phyloP scores from a whole-genome alignment of 2,329 filamentous ascomycete species.

The Laburnicola sp. region DNA sequence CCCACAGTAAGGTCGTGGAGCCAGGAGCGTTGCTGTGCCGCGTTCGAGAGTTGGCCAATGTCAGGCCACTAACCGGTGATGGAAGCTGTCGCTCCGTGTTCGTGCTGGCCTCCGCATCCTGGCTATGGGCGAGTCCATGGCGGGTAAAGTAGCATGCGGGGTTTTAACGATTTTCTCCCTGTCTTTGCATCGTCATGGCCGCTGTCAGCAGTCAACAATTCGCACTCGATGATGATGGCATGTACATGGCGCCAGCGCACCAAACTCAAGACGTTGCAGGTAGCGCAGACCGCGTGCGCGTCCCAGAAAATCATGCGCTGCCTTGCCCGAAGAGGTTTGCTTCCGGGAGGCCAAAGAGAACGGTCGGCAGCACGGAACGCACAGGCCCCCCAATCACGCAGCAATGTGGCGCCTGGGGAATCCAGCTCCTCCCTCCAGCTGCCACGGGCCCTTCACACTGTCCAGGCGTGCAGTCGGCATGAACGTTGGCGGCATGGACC shows the following conservation, averaged over 20 bases:
- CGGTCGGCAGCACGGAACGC: conserved; percentile 23
- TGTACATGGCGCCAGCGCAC: too few relatives aligned
- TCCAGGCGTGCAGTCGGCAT: too few relatives aligned
- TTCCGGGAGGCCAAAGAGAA: conserved; percentile 13
- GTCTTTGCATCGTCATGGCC: conserved; percentile 2
- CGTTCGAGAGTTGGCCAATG: background rate
- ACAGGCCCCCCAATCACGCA: conserved; percentile 19
- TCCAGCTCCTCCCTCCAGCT: conserved; percentile 7
- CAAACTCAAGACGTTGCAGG: too few relatives aligned
- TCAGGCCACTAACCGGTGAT: background rate
- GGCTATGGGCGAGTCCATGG: conserved; percentile 24
- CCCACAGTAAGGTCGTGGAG: background rate
- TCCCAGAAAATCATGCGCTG: conserved; percentile 25
- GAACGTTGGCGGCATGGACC: too few relatives aligned
- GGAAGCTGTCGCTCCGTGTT: conserved; percentile 5
- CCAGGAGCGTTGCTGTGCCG: background rate
- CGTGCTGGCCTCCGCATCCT: background rate
- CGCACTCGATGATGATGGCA: too few relatives aligned
- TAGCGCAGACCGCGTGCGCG: background rate
- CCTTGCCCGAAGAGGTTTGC: conserved; percentile 23
- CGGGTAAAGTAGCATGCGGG: conserved; percentile 24
- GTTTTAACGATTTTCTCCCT: conserved; percentile 8
- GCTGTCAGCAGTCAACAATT: background rate
- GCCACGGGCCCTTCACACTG: too few relatives aligned
- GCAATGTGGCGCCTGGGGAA: conserved; percentile 26